A percentile compares a stretch with the other conserved stretches of the same genome.
Evolutionary conservation across 371 early-diverging fungal species (phyloP).

Genomic region (Basidiobolus heterosporus): DNA sequence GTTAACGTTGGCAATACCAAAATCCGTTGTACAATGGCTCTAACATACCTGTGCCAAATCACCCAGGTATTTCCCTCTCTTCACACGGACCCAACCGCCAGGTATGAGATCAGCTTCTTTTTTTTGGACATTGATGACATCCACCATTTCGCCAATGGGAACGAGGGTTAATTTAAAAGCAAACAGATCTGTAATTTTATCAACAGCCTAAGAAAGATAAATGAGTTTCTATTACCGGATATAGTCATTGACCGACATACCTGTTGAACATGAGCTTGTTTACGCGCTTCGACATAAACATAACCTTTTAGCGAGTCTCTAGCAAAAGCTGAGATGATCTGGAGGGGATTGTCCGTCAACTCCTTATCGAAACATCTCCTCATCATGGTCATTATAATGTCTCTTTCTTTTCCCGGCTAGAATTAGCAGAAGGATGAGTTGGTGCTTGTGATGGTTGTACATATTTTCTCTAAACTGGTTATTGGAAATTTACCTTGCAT

Average conservation of each 20-base stretch:
- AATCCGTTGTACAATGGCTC: not conserved
- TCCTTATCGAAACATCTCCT: constrained; percentile 54
- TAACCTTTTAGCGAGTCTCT: constrained; percentile 87
- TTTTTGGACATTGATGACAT: constrained; percentile 64
- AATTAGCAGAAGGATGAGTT: not conserved
- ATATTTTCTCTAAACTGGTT: not conserved
- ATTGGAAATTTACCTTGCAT: constrained; percentile 44
- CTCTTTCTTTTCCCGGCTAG: constrained; percentile 75
- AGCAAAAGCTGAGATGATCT: constrained; percentile 66
- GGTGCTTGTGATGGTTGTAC: too few relatives aligned
- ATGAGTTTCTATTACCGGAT: not conserved
- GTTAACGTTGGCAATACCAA: not conserved
- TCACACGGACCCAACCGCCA: constrained; percentile 84
- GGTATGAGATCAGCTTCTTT: constrained; percentile 50
- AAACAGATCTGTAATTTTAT: constrained; percentile 40
- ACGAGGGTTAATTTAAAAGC: constrained; percentile 65
- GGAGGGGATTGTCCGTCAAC: constrained; percentile 34
- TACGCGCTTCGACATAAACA: constrained; percentile 87
- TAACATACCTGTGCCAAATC: constrained; percentile 78
- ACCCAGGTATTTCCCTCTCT: constrained; percentile 87
- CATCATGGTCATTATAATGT: constrained; percentile 67
- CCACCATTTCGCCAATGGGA: constrained; percentile 90
- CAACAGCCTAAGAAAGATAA: constrained; percentile 1
- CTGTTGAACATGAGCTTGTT: constrained; percentile 67
- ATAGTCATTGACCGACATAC: constrained; percentile 12